Percentiles rank a stretch among this genome's conserved stretches.
Evolutionary conservation across 306 rosid species (phyloP).

Genomic region (Gastrolobium villosum): DNA sequence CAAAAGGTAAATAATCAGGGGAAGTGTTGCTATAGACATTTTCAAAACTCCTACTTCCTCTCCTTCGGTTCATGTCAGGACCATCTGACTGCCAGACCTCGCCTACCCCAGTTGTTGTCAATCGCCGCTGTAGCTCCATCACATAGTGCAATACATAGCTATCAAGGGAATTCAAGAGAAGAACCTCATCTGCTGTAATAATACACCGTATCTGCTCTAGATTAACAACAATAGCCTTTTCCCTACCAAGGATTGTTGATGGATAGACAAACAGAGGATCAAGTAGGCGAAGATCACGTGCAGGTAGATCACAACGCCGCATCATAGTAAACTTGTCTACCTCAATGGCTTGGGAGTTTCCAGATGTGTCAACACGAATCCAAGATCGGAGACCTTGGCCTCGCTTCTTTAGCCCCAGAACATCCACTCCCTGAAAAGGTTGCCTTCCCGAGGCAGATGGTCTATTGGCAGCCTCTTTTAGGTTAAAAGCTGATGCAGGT

Average conservation of each 20-base stretch:
- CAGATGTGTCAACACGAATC: constrained; percentile 92
- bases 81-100: constrained; percentile 89
- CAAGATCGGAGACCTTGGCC: constrained; percentile 97
- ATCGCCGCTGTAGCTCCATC: constrained; percentile 84
- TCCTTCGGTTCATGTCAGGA: constrained; percentile 69
- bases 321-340: constrained; percentile 98
- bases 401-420: constrained; percentile 91
- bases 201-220: constrained; percentile 98
- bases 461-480: constrained; percentile 71
- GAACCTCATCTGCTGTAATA: constrained; percentile 97
- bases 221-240: constrained; percentile 97
- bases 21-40: constrained; percentile 73
- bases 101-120: constrained; percentile 68
- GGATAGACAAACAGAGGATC: constrained; percentile 99
- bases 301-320: constrained; percentile 99
- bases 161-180: constrained; percentile 93
- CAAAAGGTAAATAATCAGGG: constrained; percentile 97
- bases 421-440: constrained; percentile 87
- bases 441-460: constrained; percentile 83
- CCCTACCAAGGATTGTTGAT: constrained; percentile 96
- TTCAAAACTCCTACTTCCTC: constrained; percentile 81
- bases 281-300: constrained; percentile 97
- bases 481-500: constrained; percentile 82
- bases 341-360: constrained; percentile 89
- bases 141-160: constrained; percentile 94